Conservation (phyloP, 176 grass and related monocot species). For the Oryza coarctata region DNA sequence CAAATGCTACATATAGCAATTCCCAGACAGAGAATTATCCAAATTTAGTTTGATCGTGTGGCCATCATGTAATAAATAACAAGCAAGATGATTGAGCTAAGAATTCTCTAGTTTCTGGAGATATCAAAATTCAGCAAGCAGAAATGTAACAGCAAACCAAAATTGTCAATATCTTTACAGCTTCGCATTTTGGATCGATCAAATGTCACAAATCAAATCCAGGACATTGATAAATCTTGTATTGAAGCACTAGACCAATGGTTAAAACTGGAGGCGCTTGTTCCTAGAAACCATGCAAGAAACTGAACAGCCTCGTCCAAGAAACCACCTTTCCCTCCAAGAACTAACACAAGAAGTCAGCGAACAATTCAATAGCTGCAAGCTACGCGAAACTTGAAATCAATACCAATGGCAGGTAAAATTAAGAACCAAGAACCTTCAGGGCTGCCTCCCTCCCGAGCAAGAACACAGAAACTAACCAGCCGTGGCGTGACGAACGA, state of each 20-base stretch:
- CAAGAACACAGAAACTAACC: slow-evolving; percentile 41
- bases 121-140: not conserved
- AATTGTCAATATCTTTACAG: slow-evolving; percentile 11
- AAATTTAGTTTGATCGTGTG: not conserved
- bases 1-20: not conserved
- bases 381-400: not conserved
- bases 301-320: not conserved
- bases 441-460: not conserved
- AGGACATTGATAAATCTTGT: not conserved
- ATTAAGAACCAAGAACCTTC: slow-evolving; percentile 24
- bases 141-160: slow-evolving; percentile 22
- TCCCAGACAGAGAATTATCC: not conserved
- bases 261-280: slow-evolving; percentile 1
- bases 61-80: not conserved
- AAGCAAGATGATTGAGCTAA: slow-evolving; percentile 7
- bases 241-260: not conserved
- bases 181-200: not conserved
- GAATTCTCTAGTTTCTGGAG: not conserved
- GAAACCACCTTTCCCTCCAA: slow-evolving; percentile 20
- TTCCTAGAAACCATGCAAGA: slow-evolving; percentile 29
- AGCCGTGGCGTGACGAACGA: slow-evolving; percentile 49
- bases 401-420: not conserved
- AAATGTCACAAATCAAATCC: not conserved
- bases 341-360: not conserved
- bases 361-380: slow-evolving; percentile 12